phyloP scores from a whole-genome alignment of 2,329 filamentous ascomycete species.

The Myrmaecium sp. region DNA sequence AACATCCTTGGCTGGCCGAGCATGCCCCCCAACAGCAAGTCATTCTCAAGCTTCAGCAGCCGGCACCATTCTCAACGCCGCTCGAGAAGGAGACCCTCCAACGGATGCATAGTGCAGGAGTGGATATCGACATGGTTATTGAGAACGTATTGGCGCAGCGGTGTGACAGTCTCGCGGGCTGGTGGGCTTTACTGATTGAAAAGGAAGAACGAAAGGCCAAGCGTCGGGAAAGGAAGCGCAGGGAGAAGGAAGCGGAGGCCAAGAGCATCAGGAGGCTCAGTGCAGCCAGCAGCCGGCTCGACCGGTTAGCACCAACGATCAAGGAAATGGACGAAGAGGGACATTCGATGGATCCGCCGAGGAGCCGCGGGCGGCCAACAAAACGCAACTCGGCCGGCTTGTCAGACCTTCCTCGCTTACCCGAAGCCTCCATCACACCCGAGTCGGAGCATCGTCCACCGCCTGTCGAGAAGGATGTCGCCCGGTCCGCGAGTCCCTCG shows the following conservation, averaged over 20 bases:
- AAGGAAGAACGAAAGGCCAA: conserved; percentile 83
- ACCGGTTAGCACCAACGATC: conserved; percentile 60
- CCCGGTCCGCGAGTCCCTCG: conserved; percentile 61
- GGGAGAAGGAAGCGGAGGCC: conserved; percentile 66
- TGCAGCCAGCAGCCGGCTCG: conserved; percentile 72
- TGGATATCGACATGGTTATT: conserved; percentile 86
- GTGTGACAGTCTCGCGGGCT: conserved; percentile 80
- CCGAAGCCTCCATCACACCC: conserved; percentile 37
- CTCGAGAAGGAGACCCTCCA: conserved; percentile 84
- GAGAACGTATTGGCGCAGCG: conserved; percentile 82
- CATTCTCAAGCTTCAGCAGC: conserved; percentile 67
- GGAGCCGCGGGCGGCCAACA: conserved; percentile 59
- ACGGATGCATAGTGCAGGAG: conserved; percentile 82
- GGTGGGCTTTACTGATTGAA: conserved; percentile 89
- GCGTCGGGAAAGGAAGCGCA: conserved; percentile 65
- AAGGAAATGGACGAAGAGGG: conserved; percentile 68
- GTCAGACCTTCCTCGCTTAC: conserved; percentile 61
- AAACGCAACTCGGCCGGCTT: conserved; percentile 41
- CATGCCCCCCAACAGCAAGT: conserved; percentile 76
- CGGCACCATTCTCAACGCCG: conserved; percentile 66
- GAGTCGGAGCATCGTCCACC: conserved; percentile 37
- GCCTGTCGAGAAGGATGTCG: conserved; percentile 62
- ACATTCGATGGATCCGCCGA: conserved; percentile 36
- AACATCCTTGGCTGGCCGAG: conserved; percentile 74
- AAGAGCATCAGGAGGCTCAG: conserved; percentile 70